phyloP scores from a whole-genome alignment of 2,329 filamentous ascomycete species.

The Aspergillus sergii region DNA sequence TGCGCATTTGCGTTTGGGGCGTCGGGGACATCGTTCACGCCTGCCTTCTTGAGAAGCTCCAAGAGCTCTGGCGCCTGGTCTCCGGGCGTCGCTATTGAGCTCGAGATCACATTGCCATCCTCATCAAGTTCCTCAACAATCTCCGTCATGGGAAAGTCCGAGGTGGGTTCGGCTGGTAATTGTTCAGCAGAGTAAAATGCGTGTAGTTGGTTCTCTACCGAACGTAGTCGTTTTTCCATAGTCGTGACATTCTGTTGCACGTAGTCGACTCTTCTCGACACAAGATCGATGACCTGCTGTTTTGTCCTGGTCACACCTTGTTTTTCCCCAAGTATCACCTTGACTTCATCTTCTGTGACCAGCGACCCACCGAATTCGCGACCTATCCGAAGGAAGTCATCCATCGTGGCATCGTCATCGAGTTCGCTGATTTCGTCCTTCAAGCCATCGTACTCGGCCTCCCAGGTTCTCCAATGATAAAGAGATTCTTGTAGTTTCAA shows the following conservation, averaged over 20 bases:
- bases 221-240: constrained; percentile 71
- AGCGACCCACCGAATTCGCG: constrained; percentile 49
- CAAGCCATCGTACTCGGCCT: constrained; percentile 86
- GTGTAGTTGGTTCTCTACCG: constrained; percentile 67
- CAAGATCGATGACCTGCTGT: constrained; percentile 66
- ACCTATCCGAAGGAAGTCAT: constrained; percentile 56
- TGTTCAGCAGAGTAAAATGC: constrained; percentile 63
- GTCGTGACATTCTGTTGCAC: constrained; percentile 78
- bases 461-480: constrained; percentile 86
- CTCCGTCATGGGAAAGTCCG: constrained; percentile 75
- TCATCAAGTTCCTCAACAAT: constrained; percentile 93
- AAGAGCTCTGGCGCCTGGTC: constrained; percentile 68
- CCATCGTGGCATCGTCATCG: constrained; percentile 50
- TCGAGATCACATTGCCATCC: constrained; percentile 78
- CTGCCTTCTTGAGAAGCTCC: constrained; percentile 76
- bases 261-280: constrained; percentile 82
- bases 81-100: constrained; percentile 67
- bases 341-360: constrained; percentile 56
- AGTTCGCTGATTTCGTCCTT: constrained; percentile 75
- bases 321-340: constrained; percentile 53
- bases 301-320: constrained; percentile 52
- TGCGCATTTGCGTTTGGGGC: constrained; percentile 12
- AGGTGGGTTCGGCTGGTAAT: constrained; percentile 66
- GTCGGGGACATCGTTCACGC: constrained; percentile 57
- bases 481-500: constrained; percentile 73